Evolutionary conservation across 1,139 yeast genomes (phyloP).

Genomic region (Debaryomycetaceae sp.): DNA sequence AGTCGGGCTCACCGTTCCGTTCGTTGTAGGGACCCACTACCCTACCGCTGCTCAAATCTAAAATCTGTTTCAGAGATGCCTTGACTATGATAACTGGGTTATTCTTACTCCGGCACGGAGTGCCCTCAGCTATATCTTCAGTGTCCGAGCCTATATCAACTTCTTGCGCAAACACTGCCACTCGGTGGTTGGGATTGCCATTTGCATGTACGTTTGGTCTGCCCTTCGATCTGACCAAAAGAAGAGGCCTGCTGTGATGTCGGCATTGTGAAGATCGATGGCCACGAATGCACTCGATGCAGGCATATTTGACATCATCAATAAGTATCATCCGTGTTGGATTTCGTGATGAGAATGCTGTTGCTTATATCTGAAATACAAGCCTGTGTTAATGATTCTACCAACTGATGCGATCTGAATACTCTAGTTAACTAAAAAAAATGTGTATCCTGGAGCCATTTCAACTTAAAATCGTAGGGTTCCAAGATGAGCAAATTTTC

Average conservation of each 20-base stretch:
- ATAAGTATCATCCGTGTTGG: conserved; percentile 64
- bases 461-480: neutral
- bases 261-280: conserved; percentile 86
- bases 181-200: conserved; percentile 48
- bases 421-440: too few species aligned
- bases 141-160: conserved; percentile 15
- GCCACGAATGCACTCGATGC: conserved; percentile 86
- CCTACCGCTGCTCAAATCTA: conserved; percentile 45
- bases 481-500: conserved; percentile 1
- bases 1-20: conserved; percentile 9
- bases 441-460: too few species aligned
- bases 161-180: conserved; percentile 57
- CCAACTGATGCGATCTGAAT: too few species aligned
- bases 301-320: conserved; percentile 84
- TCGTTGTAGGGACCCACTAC: conserved; percentile 41
- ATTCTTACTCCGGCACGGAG: conserved; percentile 10
- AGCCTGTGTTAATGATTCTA: too few species aligned
- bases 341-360: too few species aligned
- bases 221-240: conserved; percentile 86
- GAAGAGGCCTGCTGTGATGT: conserved; percentile 74
- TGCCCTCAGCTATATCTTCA: conserved; percentile 1
- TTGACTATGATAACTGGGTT: conserved; percentile 41
- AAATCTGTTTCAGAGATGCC: conserved; percentile 49
- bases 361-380: too few species aligned
- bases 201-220: conserved; percentile 58